Base-by-base conservation (phyloP, 768 basidiomycete species). In the Sporobolomyces phaffii region DNA sequence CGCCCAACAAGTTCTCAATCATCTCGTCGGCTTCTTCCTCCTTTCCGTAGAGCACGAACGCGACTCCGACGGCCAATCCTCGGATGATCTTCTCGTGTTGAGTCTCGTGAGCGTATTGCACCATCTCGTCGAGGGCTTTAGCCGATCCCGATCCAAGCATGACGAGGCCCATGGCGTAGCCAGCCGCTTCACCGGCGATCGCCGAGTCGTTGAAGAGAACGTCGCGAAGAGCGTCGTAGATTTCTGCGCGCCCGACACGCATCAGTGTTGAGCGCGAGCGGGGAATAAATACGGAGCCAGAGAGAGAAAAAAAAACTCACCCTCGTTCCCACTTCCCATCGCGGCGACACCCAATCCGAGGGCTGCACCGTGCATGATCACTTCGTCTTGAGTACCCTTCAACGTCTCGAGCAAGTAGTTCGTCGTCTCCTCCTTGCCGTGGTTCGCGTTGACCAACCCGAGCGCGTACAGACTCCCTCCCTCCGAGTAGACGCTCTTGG, bases 11-110 rank as follows among this genome's bases (percentile, higher is more conserved):
- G 50, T 81, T 77, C 74, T 86, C 86, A 65, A 94, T 85, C 1
- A 88, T 87, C n/a, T 81, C 80, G 69, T 97, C 87, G 11, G 96
- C 94, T 73, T 91, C 85, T 76, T 97, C 96, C 78, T 93, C 90
- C 54, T 87, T 84, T 44, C 90, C 91, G 69, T 94, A 98, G 78
- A 84, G 90, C 64, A 98, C 83, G 77, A 98, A 90, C 3, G 91
- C 90, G 48, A 92, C 81, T 26, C 94, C 94, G 73, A 99, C 83
- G 10, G 93, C 90, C 60, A 99, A 82, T 70, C 92, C 92, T 49
- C 96, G 87, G 61, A 98, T 98, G 75, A 98, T 98, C 81, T 98
- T 99, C 81, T 99, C 96, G 76, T 98, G 96, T 75, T 96, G 91
- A 2, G 96, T 99, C 76, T 99, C 96, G 61, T 88, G 85, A 33